Percentiles rank a stretch among this genome's conserved stretches.
Conservation (phyloP, 2,329 filamentous ascomycete species). For the Botrytis porri region DNA sequence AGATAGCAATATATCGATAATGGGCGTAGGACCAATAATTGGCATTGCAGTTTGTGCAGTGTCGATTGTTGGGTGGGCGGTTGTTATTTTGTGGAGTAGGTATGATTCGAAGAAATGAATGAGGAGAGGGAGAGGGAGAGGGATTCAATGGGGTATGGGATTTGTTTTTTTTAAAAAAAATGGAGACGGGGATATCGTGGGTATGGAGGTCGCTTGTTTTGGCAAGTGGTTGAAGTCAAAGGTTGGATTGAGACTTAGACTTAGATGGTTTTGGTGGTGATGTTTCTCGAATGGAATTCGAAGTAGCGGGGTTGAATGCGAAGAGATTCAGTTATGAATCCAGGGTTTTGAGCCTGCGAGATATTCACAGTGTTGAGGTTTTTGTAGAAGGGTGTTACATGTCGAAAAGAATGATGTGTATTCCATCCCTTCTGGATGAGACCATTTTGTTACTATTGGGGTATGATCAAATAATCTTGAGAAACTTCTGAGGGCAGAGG, state of each 20-base stretch:
- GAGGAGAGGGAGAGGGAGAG: too few species aligned
- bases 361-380: not conserved
- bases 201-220: not conserved
- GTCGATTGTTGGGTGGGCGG: too few species aligned
- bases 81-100: not conserved
- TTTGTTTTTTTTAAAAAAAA: too few species aligned
- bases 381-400: not conserved
- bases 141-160: not conserved
- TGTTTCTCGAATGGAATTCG: not conserved
- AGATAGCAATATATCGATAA: fast-evolving
- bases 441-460: fast-evolving
- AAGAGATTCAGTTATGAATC: not conserved
- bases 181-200: too few species aligned
- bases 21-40: not conserved
- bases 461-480: not conserved
- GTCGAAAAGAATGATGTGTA: not conserved
- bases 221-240: not conserved
- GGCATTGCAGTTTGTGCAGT: too few species aligned
- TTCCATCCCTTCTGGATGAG: not conserved
- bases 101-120: too few species aligned
- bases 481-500: not conserved
- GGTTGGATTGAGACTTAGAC: not conserved
- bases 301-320: not conserved
- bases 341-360: not conserved
- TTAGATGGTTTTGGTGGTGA: not conserved